phyloP scores from a whole-genome alignment of 805 yeast genomes.

The Candida sphagnicola region DNA sequence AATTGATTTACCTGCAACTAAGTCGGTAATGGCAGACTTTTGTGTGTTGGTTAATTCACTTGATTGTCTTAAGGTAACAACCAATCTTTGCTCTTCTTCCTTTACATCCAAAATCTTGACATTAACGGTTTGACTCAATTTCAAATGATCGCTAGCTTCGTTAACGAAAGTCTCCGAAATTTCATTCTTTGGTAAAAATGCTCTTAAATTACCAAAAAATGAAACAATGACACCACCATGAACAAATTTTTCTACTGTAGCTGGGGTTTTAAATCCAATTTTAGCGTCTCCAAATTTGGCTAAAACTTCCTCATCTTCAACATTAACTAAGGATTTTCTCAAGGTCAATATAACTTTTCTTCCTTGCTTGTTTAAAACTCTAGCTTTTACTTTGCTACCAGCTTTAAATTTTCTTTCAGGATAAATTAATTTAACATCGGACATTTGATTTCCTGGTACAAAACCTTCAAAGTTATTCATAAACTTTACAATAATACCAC shows the following conservation, averaged over 20 bases:
- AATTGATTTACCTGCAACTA: slow-evolving; percentile 61
- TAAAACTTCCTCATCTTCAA: slow-evolving; percentile 53
- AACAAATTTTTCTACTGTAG: slow-evolving; percentile 67
- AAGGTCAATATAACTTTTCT: slow-evolving; percentile 60
- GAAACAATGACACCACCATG: slow-evolving; percentile 79
- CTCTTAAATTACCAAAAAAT: slow-evolving; percentile 75
- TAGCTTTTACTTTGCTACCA: slow-evolving; percentile 75
- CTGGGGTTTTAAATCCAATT: slow-evolving; percentile 55
- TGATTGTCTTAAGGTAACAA: slow-evolving; percentile 73
- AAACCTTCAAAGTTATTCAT: slow-evolving; percentile 67
- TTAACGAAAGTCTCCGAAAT: slow-evolving; percentile 84
- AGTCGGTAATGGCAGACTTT: slow-evolving; percentile 37
- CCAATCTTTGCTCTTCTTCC: slow-evolving; percentile 47
- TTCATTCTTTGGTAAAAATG: slow-evolving; percentile 81
- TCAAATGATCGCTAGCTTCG: slow-evolving; percentile 73
- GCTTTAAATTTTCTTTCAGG: slow-evolving; percentile 92
- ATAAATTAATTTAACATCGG: slow-evolving; percentile 77
- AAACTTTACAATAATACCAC: slow-evolving; percentile 66
- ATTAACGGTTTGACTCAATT: slow-evolving; percentile 75
- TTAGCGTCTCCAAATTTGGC: slow-evolving; percentile 34
- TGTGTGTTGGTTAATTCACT: slow-evolving; percentile 48
- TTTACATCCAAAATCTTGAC: slow-evolving; percentile 64
- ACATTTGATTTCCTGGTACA: slow-evolving; percentile 72
- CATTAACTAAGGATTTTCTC: slow-evolving; percentile 76
- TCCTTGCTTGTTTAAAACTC: slow-evolving; percentile 55